Evolutionary conservation across 768 basidiomycete genomes (phyloP), one percentile per base, ranked within the genome.

Genomic region (Termitomyces sp.): DNA sequence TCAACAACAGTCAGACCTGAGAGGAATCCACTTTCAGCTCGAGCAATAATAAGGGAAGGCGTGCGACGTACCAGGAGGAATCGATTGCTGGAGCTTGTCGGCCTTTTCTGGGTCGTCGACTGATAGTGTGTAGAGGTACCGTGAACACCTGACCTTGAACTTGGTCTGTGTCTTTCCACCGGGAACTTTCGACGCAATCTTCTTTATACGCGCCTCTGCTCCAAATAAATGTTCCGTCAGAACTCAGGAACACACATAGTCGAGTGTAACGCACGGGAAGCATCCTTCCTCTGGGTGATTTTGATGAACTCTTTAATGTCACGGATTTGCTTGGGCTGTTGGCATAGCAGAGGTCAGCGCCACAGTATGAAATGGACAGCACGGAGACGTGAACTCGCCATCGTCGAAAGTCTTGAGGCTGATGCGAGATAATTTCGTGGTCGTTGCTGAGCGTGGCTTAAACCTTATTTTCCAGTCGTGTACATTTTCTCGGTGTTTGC

Each of bases 291-390:
- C 81, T 88, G 87, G 55, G 95, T 89, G 73, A 96, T 92, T 79
- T 94, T 89, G 75, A 98, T 91, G 81, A 98, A 98, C 76, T 92
- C 82, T 82, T 98, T 99, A 84, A 98, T 98, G 77, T 98, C 95
- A 67, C 83, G 82, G 80, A 99, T 87, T 86, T 98, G 92, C 80
- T 97, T 95, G 59, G 96, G 95, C 96, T 98, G 68, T 3, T 52
- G 19, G 35, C 35, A 56, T 27, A 31, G 9, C 19, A 27, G 11
- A 48, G 46, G 57, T 54, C 43, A 63, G 53, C n/a, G 9, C 11
- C 57, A 59, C 32, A 63, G 54, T 25, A n/a, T 1, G 6, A 16
- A 35, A 27, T 25, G 19, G 34, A 49, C 32, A 46, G 25, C 32
- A 41, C 37, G 27, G 54, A 54, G 57, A 60, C 56, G 44, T 61